Conservation (phyloP, 306 rosid species). For the Pyrus betulifolia region DNA sequence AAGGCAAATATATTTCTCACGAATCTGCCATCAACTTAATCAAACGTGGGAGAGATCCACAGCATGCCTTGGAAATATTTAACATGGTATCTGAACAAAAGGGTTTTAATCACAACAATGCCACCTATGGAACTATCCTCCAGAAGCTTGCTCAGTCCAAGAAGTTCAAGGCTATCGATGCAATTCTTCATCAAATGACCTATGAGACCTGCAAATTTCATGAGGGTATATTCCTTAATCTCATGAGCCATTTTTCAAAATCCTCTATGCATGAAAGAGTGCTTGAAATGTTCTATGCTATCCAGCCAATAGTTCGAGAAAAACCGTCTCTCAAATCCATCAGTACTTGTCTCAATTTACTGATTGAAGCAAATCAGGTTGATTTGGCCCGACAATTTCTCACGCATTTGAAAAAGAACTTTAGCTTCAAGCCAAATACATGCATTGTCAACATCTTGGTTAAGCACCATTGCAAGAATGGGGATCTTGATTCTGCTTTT, state of each 20-base stretch:
- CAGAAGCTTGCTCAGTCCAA: constrained; percentile 62
- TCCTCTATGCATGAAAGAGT: constrained; percentile 56
- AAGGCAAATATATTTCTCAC: constrained; percentile 49
- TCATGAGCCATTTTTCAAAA: constrained; percentile 73
- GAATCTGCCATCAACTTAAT: constrained; percentile 54
- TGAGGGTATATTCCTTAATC: constrained; percentile 69
- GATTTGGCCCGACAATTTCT: constrained; percentile 66
- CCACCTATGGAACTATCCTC: constrained; percentile 63
- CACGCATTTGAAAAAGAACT: constrained; percentile 42
- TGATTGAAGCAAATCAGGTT: constrained; percentile 54
- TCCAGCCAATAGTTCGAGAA: constrained; percentile 57
- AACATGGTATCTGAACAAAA: constrained; percentile 64
- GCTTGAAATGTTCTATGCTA: constrained; percentile 50
- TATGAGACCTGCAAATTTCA: constrained; percentile 77
- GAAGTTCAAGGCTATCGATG: constrained; percentile 63
- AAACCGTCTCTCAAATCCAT: constrained; percentile 73
- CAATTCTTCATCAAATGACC: constrained; percentile 62
- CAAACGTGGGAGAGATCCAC: constrained; percentile 76
- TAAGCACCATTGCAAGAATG: constrained; percentile 75
- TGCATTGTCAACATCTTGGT: constrained; percentile 78
- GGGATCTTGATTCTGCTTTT: constrained; percentile 72
- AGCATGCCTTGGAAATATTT: constrained; percentile 66
- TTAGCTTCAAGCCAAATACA: constrained; percentile 52
- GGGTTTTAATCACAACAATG: constrained; percentile 67
- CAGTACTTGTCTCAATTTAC: constrained; percentile 73